These are phyloP conservation scores for Apiospora phragmitis DNA, from an alignment of 2,329 filamentous ascomycete genomes.

Conservation along the genomic window DNA sequence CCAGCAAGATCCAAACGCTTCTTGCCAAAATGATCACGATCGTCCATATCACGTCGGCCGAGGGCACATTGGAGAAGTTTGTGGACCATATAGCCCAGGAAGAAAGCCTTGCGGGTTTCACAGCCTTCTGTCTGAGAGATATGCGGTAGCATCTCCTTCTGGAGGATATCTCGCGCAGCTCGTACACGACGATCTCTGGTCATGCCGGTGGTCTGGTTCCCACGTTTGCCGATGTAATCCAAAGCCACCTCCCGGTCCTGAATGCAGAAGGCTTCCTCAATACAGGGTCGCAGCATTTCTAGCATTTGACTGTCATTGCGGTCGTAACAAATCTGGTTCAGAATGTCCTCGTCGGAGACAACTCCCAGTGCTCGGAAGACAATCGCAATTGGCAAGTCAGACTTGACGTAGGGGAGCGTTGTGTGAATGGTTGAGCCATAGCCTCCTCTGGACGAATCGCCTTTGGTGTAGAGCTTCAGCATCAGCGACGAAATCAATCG, in stretches of 20 bases:
- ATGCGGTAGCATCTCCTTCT: conserved; percentile 95
- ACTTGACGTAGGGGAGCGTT: conserved; percentile 90
- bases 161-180: conserved; percentile 90
- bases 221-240: conserved; percentile 94
- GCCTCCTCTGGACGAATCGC: conserved; percentile 74
- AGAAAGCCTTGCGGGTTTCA: conserved; percentile 95
- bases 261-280: conserved; percentile 94
- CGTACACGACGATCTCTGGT: conserved; percentile 86
- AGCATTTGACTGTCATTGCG: conserved; percentile 95
- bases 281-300: conserved; percentile 94
- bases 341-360: conserved; percentile 95
- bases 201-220: conserved; percentile 68
- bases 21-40: conserved; percentile 98
- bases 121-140: conserved; percentile 95
- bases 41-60: conserved; percentile 89
- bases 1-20: conserved; percentile 96
- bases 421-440: conserved; percentile 88
- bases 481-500: conserved; percentile 90
- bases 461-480: conserved; percentile 87
- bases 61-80: conserved; percentile 90
- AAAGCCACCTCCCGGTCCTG: conserved; percentile 93
- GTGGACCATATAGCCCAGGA: conserved; percentile 98
- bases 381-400: conserved; percentile 89
- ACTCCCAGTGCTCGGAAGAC: conserved; percentile 95
- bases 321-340: conserved; percentile 97